These are phyloP conservation scores for Schwanniomyces vanrijiae DNA, from an alignment of 805 yeast species.

Conservation along the genomic window DNA sequence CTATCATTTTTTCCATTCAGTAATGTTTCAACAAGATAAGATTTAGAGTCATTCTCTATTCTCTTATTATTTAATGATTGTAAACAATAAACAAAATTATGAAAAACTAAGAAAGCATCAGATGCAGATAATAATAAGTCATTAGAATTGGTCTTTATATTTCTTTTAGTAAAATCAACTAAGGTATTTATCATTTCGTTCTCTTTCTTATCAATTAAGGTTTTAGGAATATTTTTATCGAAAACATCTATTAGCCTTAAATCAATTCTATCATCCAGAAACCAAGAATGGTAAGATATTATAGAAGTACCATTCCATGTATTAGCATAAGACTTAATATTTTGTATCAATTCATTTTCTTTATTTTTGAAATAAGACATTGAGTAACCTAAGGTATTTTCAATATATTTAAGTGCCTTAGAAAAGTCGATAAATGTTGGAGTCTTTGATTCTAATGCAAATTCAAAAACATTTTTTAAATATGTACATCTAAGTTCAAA, in stretches of 20 bases:
- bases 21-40: neutral
- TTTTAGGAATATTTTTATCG: neutral
- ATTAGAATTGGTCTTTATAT: neutral
- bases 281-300: slow-evolving; percentile 36
- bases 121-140: neutral
- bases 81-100: slow-evolving; percentile 25
- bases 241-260: neutral
- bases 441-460: slow-evolving; percentile 3
- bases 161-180: neutral
- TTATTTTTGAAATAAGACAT: slow-evolving; percentile 19
- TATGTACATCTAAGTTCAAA: slow-evolving; percentile 22
- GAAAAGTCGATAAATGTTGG: slow-evolving; percentile 15
- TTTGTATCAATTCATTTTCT: slow-evolving; percentile 12
- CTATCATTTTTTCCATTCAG: neutral
- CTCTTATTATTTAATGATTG: slow-evolving; percentile 17
- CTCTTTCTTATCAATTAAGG: neutral
- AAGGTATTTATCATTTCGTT: neutral
- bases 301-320: slow-evolving; percentile 27
- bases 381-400: slow-evolving; percentile 31
- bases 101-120: slow-evolving; percentile 15
- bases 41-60: neutral
- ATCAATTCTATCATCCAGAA: slow-evolving; percentile 15
- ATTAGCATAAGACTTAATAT: slow-evolving; percentile 12
- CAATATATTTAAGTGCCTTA: slow-evolving; percentile 30
- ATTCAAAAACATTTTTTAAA: slow-evolving; percentile 12